These are phyloP conservation scores for Massarina eburnea DNA, from an alignment of 2,329 filamentous ascomycete genomes.

Conservation along the genomic window DNA sequence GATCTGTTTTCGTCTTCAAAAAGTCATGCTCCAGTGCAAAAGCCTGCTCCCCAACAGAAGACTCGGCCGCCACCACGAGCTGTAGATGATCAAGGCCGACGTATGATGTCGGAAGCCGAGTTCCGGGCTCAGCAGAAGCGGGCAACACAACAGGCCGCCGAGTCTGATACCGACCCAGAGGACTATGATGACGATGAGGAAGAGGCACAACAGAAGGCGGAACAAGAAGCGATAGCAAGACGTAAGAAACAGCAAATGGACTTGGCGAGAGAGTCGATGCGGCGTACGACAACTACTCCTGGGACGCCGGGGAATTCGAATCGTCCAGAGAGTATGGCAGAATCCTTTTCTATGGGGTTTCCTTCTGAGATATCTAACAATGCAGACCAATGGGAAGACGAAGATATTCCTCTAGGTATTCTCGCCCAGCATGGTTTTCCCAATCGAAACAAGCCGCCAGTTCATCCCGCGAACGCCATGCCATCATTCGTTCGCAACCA, in stretches of 20 bases:
- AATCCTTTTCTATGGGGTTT: slow-evolving; percentile 29
- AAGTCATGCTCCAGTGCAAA: slow-evolving; percentile 7
- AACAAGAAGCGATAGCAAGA: slow-evolving; percentile 35
- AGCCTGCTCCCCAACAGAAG: slow-evolving; percentile 11
- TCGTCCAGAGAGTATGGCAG: slow-evolving; percentile 20
- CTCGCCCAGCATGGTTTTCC: slow-evolving; percentile 42
- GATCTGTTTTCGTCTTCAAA: slow-evolving; percentile 31
- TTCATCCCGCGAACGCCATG: slow-evolving; percentile 31
- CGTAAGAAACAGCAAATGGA: slow-evolving; percentile 39
- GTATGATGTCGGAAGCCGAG: slow-evolving; percentile 39
- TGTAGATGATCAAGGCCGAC: slow-evolving; percentile 15
- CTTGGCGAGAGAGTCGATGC: slow-evolving; percentile 37
- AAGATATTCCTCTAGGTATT: slow-evolving; percentile 43
- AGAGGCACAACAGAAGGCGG: slow-evolving; percentile 34
- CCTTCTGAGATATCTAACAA: slow-evolving; percentile 39
- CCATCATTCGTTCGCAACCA: slow-evolving; percentile 31
- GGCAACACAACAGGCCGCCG: slow-evolving; percentile 25
- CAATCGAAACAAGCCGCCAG: slow-evolving; percentile 28
- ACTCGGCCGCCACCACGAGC: slow-evolving; percentile 13
- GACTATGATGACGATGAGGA: slow-evolving; percentile 44
- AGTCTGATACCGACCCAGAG: slow-evolving; percentile 35
- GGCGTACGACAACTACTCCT: slow-evolving; percentile 37
- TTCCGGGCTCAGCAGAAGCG: slow-evolving; percentile 34
- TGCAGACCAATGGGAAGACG: slow-evolving; percentile 42
- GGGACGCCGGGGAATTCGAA: slow-evolving; percentile 14